A percentile compares a stretch with the other conserved stretches of the same genome.
phyloP scores from a whole-genome alignment of 345 rosid species.

The Hibiscus mutabilis region DNA sequence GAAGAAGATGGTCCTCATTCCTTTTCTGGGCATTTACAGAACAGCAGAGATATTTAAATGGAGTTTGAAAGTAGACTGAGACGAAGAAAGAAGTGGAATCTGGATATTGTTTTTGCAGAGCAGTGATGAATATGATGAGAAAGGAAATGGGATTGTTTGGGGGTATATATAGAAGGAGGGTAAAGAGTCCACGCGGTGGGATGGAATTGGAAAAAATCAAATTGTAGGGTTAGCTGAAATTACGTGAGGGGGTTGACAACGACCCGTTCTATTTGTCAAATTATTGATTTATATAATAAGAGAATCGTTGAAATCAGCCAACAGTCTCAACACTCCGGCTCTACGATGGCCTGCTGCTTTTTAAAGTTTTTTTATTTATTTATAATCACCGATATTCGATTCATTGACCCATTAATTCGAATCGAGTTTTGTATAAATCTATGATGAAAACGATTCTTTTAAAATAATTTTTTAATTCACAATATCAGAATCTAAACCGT shows the following conservation, averaged over 20 bases:
- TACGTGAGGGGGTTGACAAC: not conserved
- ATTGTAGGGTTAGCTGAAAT: not conserved
- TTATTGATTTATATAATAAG: not conserved
- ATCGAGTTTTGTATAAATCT: no score
- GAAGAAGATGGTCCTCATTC: slow-evolving; percentile 22
- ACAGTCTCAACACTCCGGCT: not conserved
- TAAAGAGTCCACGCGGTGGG: slow-evolving; percentile 6
- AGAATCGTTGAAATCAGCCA: not conserved
- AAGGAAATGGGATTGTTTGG: no score
- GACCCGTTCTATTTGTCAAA: not conserved
- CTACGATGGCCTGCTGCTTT: no score
- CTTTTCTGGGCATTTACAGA: not conserved
- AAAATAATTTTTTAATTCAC: no score
- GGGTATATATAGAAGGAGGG: not conserved
- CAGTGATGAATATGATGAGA: not conserved
- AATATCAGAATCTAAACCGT: no score
- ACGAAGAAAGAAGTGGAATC: not conserved
- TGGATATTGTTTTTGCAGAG: not conserved
- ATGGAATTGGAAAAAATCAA: not conserved
- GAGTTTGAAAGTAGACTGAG: not conserved
- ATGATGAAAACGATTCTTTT: no score
- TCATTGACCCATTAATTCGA: no score
- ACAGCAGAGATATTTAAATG: not conserved
- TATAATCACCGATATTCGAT: no score
- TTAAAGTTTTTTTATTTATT: no score